Evolutionary conservation across 2,329 filamentous ascomycete genomes (phyloP), one percentile per base, ranked within the genome.

Genomic region (Ceratocystis destructans): DNA sequence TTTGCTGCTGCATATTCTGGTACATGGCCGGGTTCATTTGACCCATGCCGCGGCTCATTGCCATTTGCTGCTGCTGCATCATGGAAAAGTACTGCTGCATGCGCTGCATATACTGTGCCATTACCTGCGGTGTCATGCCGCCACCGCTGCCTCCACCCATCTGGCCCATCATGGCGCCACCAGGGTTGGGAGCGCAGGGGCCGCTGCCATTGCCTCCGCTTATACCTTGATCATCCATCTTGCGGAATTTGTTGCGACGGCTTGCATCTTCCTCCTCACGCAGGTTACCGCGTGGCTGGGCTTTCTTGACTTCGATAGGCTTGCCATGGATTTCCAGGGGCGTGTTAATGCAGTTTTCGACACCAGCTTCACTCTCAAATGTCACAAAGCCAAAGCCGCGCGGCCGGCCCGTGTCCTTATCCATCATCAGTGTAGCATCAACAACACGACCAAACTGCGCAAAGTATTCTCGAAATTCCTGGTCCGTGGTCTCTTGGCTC

Each of bases 341-440:
- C 25, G 87, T 83, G 66, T 87, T 86, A 55, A 99, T 84, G 68
- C 92, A 96, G 44, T 89, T 88, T 70, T 99, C 94, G 57, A 99
- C 94, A 20, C 94, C 94, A 17, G 90, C 87, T 73, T 99, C 94
- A 70, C 87, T 95, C 76, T 99, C 94, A 71, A 99, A 99, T 0
- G 94, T 99, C 64, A 99, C 94, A 75, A 99, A 99, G 15, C 94
- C 94, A 73, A 99, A 99, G 1, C 94, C 94, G 73, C 94, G 84
- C 2, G 94, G 94, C 50, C 94, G 85, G n/a, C 94, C 94, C 0
- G 94, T 99, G 75, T 99, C 94, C 77, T 99, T 99, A 75, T 99
- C 94, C 86, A 99, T 99, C 94, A 99, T 99, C 1, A 99, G 84
- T 0, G 94, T 99, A 1, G 94, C 94, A 77, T 99, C 94, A 48